Base-by-base conservation (phyloP, 2,329 filamentous ascomycete species). In the Aspergillus unguis region DNA sequence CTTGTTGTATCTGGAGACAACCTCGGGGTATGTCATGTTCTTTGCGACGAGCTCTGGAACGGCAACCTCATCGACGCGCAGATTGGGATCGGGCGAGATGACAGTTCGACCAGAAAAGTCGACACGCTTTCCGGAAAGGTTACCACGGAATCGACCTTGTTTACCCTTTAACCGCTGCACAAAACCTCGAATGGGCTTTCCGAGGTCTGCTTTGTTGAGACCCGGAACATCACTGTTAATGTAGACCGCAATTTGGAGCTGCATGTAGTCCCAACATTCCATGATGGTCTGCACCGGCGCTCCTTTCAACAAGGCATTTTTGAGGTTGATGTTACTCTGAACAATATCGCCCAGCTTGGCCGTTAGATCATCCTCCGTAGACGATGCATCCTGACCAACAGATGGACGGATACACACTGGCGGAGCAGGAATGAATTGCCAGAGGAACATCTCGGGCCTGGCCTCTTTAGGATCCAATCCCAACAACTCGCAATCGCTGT, bases 201-300 rank as follows among this genome's bases (percentile, higher is more conserved):
- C 89, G 55, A 91, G 87, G 6, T 90, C 89, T 9, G 86, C 86
- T 63, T 95, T 90, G 62, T 92, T 86, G n/a, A 99, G 80, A 28
- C 92, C 92, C 0, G 94, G 94, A 2, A 95, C 86, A 63, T 96
- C 92, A 58, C 92, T 96, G 75, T 99, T 97, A 70, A 99, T 92
- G 69, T 99, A 97, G 80, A 97, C 91, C 55, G 92, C 94, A 55
- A 97, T 88, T 65, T 97, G 92, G 6, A 96, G 81, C 66, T 97
- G 92, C 55, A 99, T 77, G 65, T 92, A 97, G 67, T 99, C 94
- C 94, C 94, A 99, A 63, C 96, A 91, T 69, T 99, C 94, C 85
- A 97, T 95, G 52, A 97, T 88, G 1, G 90, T 95, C 59, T 88
- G 84, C 2, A 99, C 81, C 0, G 90, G 85, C 10, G 92, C 88